phyloP scores from a whole-genome alignment of 2,329 filamentous ascomycete genomes.

The Zelopaecilomyces penicillatus region DNA sequence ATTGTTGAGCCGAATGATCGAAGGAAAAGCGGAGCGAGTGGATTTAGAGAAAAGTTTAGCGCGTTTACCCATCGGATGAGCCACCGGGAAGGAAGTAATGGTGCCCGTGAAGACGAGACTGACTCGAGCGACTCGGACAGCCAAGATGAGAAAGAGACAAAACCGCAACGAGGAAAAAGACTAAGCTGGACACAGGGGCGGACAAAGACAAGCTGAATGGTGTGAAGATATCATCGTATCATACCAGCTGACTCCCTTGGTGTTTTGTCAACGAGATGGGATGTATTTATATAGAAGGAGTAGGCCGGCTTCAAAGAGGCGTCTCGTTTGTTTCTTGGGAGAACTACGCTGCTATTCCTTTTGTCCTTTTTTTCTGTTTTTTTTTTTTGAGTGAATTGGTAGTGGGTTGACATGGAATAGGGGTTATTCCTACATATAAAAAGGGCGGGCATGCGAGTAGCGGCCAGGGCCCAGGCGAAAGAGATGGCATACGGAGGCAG shows the following conservation, averaged over 20 bases:
- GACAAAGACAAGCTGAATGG: not conserved
- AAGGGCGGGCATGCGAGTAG: no score
- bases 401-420: no score
- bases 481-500: no score
- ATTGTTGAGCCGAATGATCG: slow-evolving; percentile 15
- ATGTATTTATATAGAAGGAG: no score
- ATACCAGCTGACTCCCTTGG: not conserved
- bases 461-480: no score
- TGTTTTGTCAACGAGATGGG: no score
- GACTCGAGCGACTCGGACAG: not conserved
- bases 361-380: no score
- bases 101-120: not conserved
- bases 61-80: slow-evolving; percentile 24
- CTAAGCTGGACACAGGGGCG: slow-evolving; percentile 6
- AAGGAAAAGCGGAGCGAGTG: slow-evolving; percentile 20
- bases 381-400: no score
- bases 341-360: no score
- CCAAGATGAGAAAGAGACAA: not conserved
- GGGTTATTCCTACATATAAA: no score
- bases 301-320: no score
- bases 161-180: not conserved
- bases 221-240: not conserved
- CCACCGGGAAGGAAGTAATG: slow-evolving; percentile 13
- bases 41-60: slow-evolving; percentile 27
- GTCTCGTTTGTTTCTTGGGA: no score